Conservation (phyloP, 2,329 filamentous ascomycete species). For the Cercospora brassicicola region DNA sequence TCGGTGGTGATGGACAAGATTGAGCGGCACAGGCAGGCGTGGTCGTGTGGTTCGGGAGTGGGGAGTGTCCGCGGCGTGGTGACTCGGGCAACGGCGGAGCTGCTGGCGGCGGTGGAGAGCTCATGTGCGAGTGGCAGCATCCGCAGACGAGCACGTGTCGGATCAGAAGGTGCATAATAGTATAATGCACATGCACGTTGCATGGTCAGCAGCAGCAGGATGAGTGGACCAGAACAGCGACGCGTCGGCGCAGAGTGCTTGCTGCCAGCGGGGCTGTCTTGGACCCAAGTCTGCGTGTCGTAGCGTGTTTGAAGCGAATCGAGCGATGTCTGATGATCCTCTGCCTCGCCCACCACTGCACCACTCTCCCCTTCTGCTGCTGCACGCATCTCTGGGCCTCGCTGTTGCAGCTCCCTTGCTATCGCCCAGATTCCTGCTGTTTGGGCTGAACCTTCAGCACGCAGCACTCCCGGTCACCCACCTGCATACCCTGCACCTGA, state of each 20-base stretch:
- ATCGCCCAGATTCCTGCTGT: not conserved
- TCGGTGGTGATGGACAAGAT: not conserved
- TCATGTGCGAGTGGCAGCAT: not conserved
- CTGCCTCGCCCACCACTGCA: not conserved
- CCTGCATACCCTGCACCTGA: not conserved
- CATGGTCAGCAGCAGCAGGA: not conserved
- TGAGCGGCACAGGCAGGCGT: not conserved
- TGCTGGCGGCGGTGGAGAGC: not conserved
- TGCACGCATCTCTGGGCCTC: not conserved
- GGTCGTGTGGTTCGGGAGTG: not conserved
- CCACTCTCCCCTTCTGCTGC: not conserved
- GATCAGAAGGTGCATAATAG: not conserved
- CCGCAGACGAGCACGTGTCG: not conserved
- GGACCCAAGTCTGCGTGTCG: not conserved
- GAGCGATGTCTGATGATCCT: not conserved
- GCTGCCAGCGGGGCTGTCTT: not conserved
- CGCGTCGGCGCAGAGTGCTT: not conserved
- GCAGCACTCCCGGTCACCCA: not conserved
- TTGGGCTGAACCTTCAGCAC: not conserved
- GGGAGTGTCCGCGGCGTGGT: not conserved
- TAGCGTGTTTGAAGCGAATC: conserved; percentile 1
- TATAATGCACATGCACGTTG: not conserved
- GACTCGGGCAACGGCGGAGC: not conserved
- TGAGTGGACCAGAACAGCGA: not conserved
- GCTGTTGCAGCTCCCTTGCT: not conserved